These are phyloP conservation scores for Lenzites betulinus DNA, from an alignment of 768 basidiomycete species.

Conservation along the genomic window DNA sequence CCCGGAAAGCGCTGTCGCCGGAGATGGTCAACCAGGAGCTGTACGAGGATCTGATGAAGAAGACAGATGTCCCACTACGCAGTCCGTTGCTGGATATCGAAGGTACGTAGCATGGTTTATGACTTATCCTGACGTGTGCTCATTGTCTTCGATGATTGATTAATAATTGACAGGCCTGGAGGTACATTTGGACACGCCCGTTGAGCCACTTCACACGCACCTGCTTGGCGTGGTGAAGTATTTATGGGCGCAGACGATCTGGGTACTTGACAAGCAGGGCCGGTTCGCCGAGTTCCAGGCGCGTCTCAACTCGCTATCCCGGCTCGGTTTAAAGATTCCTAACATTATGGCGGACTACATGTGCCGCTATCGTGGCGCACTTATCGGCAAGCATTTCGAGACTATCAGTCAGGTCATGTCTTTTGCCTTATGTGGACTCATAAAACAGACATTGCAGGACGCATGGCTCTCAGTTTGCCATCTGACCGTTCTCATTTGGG, in stretches of 20 bases:
- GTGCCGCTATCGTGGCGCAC: conserved; percentile 30
- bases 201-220: conserved; percentile 37
- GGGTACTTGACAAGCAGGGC: conserved; percentile 28
- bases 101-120: background rate
- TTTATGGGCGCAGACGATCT: conserved; percentile 31
- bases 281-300: conserved; percentile 26
- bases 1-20: background rate
- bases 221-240: conserved; percentile 40
- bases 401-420: conserved; percentile 21
- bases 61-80: background rate
- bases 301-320: conserved; percentile 27
- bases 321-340: conserved; percentile 30
- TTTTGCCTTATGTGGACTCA: conserved; percentile 19
- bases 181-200: conserved; percentile 36
- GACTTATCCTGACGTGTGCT: no score
- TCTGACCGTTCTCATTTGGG: conserved; percentile 25
- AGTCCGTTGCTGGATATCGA: conserved; percentile 14
- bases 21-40: conserved; percentile 5
- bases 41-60: background rate
- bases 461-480: conserved; percentile 27
- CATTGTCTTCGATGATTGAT: background rate
- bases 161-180: conserved; percentile 25
- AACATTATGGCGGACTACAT: conserved; percentile 35
- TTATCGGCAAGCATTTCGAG: conserved; percentile 39
- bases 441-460: conserved; percentile 15